phyloP scores from a whole-genome alignment of 805 yeast species.

The Diddensiella santjacobensis region DNA sequence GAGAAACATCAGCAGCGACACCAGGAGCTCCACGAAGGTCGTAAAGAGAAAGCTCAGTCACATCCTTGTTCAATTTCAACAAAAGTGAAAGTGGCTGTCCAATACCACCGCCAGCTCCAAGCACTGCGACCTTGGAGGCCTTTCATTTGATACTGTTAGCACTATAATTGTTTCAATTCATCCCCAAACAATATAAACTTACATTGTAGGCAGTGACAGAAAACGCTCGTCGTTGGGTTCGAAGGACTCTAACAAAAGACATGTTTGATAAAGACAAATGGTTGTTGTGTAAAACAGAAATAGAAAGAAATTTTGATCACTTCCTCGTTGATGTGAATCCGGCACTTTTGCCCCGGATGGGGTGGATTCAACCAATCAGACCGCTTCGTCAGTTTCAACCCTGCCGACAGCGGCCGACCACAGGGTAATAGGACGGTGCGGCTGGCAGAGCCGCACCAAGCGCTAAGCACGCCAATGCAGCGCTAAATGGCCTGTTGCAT shows the following conservation, averaged over 20 bases:
- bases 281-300: too few species aligned
- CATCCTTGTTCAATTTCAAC: conserved; percentile 83
- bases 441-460: too few species aligned
- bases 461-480: too few species aligned
- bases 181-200: conserved; percentile 2
- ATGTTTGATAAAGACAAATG: too few species aligned
- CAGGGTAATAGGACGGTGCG: too few species aligned
- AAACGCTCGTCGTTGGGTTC: conserved; percentile 17
- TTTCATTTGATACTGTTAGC: conserved; percentile 7
- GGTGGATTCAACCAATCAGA: too few species aligned
- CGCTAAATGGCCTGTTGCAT: too few species aligned
- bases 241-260: conserved; percentile 3
- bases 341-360: too few species aligned
- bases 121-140: conserved; percentile 67
- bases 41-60: conserved; percentile 78
- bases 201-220: conserved; percentile 20
- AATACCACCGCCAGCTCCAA: conserved; percentile 97
- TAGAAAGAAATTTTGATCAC: too few species aligned
- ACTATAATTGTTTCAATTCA: background rate
- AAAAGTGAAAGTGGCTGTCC: conserved; percentile 85
- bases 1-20: conserved; percentile 94
- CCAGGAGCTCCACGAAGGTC: conserved; percentile 93
- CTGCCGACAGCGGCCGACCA: too few species aligned
- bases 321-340: too few species aligned
- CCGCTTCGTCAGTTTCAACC: too few species aligned